phyloP scores from a whole-genome alignment of 768 basidiomycete species.

The Erythrobasidium yunnanense region DNA sequence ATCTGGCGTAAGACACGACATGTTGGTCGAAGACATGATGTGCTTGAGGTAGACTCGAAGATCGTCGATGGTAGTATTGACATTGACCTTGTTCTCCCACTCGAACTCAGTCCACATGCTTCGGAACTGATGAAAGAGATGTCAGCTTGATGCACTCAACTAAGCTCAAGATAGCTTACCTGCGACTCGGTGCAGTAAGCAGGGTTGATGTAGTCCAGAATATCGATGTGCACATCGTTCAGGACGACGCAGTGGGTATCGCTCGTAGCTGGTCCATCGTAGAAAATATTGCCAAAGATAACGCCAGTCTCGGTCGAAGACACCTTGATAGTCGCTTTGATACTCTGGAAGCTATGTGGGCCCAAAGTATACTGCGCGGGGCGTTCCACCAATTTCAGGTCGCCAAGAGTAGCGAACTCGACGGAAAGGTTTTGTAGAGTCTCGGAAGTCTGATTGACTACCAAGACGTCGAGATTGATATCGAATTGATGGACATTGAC shows the following conservation, averaged over 20 bases:
- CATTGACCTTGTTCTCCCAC: constrained; percentile 98
- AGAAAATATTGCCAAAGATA: constrained; percentile 93
- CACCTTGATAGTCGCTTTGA: constrained; percentile 96
- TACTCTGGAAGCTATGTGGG: constrained; percentile 94
- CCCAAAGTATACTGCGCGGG: constrained; percentile 84
- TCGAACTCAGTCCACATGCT: constrained; percentile 99
- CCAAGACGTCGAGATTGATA: constrained; percentile 83
- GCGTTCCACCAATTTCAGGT: constrained; percentile 92
- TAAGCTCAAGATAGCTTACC: constrained; percentile 48
- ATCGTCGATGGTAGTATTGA: constrained; percentile 68
- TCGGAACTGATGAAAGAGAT: constrained; percentile 55
- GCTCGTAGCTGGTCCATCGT: constrained; percentile 82
- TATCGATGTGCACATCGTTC: constrained; percentile 95
- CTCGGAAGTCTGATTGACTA: constrained; percentile 89
- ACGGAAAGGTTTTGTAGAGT: constrained; percentile 93
- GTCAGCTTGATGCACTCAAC: neutral
- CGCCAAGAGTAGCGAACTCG: constrained; percentile 93
- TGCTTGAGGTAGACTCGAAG: constrained; percentile 61
- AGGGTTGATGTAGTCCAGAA: constrained; percentile 96
- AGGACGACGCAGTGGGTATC: constrained; percentile 62
- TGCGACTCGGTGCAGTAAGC: constrained; percentile 85
- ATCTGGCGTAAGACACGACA: constrained; percentile 89
- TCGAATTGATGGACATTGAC: constrained; percentile 98
- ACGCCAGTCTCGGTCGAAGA: constrained; percentile 98
- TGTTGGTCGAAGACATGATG: constrained; percentile 93